Base-by-base conservation (phyloP, 2,329 filamentous ascomycete genomes). In the Tolypocladium tundrense region DNA sequence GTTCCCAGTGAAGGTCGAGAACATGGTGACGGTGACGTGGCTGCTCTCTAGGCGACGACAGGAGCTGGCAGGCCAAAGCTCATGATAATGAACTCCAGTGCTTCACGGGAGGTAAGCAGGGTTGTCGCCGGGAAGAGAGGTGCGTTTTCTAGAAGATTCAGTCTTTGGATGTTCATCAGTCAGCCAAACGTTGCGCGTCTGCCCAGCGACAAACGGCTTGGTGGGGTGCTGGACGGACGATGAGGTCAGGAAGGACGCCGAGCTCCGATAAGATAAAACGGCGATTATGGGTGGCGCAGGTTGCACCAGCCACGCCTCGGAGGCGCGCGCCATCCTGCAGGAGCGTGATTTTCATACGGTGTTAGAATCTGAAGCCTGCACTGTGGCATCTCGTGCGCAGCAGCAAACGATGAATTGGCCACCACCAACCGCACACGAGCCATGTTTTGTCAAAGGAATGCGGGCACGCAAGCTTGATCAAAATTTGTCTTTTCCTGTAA, bases 1-100 rank as follows among this genome's bases (percentile, higher is more conserved):
- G 73, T 77, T 90, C 65, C 94, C 94, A 31, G 90, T 94, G 76
- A 99, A 99, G 57, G 88, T 91, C 61, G 88, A 87, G 75, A 94
- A 95, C 93, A 97, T 97, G 69, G 65, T 66, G 64, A 51, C 57
- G 54, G 55, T 51, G 52, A 52, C 13, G 51, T 35, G 37, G 55
- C 31, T 39, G 31, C 35, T 54, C 33, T 54, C 55, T 57, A 50
- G 52, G 53, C 58, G 40, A 55, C 33, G 40, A 54, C 40, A 41
- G 24, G 24, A 48, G 41, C 27, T 9, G 42, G 10, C 43, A 41
- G 31, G 50, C 52, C 43, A 48, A 24, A 13, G 39, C n/a, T 24
- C 58, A 60, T 60, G 45, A 31, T 58, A 54, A 31, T n/a, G 21
- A 33, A 11, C 39, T 19, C n/a, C 21, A 19, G 37, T 21, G 21